phyloP scores from a whole-genome alignment of 2,329 filamentous ascomycete genomes.

The Pseudogymnoascus sp. region DNA sequence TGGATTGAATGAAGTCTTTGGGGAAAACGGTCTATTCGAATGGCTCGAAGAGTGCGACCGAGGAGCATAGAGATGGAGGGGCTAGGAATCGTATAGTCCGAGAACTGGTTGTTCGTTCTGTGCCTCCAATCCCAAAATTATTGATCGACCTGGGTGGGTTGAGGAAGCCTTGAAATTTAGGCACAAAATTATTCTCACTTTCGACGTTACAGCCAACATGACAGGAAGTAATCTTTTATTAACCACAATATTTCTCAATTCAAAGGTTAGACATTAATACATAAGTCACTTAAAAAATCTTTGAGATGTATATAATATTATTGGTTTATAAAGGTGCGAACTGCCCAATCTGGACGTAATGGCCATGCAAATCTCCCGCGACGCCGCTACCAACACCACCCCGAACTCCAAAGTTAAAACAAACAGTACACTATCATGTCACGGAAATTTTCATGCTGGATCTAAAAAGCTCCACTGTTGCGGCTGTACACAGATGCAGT shows the following conservation, averaged over 20 bases:
- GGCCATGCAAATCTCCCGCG: neutral
- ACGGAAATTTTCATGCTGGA: neutral
- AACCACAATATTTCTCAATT: neutral
- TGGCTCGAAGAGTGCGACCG: constrained; percentile 15
- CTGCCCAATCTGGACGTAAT: neutral
- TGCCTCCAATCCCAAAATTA: neutral
- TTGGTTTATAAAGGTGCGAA: neutral
- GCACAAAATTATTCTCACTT: neutral
- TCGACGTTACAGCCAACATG: neutral
- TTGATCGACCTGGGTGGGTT: constrained; percentile 6
- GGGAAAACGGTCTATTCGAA: constrained; percentile 17
- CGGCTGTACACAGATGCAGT: constrained; percentile 27
- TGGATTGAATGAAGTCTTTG: constrained; percentile 5
- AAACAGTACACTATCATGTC: neutral
- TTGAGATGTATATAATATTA: neutral
- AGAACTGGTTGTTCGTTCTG: neutral
- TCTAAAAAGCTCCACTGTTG: constrained; percentile 22
- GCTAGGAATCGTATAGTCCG: neutral
- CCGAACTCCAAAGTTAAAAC: constrained; percentile 1
- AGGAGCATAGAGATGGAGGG: constrained; percentile 16
- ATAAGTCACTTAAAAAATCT: neutral
- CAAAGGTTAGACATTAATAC: neutral
- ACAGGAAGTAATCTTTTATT: neutral
- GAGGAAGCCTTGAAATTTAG: neutral
- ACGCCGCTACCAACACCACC: neutral